Evolutionary conservation across 2,329 filamentous ascomycete genomes (phyloP).

Genomic region (Xylariales sp.): DNA sequence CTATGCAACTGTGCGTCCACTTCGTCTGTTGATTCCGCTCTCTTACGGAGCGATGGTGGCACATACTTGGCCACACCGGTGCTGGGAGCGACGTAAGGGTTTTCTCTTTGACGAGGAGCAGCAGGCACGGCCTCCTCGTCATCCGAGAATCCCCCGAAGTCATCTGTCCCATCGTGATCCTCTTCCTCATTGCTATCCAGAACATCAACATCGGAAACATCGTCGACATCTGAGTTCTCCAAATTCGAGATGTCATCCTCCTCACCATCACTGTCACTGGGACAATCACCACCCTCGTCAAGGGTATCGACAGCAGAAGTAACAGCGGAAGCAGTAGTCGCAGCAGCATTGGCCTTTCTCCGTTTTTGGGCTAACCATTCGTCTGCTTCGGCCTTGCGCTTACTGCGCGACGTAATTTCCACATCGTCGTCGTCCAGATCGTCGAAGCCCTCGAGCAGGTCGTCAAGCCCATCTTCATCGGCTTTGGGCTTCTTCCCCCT

Average conservation of each 20-base stretch:
- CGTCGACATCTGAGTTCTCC: slow-evolving; percentile 13
- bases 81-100: slow-evolving; percentile 79
- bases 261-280: slow-evolving; percentile 18
- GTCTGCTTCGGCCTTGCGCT: slow-evolving; percentile 54
- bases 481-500: slow-evolving; percentile 70
- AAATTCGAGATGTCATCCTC: slow-evolving; percentile 26
- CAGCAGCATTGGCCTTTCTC: slow-evolving; percentile 36
- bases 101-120: slow-evolving; percentile 61
- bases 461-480: slow-evolving; percentile 76
- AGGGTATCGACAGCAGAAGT: slow-evolving; percentile 14
- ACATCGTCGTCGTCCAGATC: slow-evolving; percentile 37
- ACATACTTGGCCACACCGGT: slow-evolving; percentile 68
- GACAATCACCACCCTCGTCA: slow-evolving; percentile 21
- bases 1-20: slow-evolving; percentile 64
- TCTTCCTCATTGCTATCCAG: slow-evolving; percentile 37
- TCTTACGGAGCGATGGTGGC: slow-evolving; percentile 74
- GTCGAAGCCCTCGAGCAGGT: slow-evolving; percentile 66
- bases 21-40: slow-evolving; percentile 60
- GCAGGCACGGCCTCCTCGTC: slow-evolving; percentile 27
- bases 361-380: slow-evolving; percentile 58
- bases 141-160: slow-evolving; percentile 35
- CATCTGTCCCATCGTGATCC: slow-evolving; percentile 25
- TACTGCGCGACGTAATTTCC: slow-evolving; percentile 52
- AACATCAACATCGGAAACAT: slow-evolving; percentile 24
- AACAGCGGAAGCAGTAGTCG: slow-evolving; percentile 17